phyloP scores from a whole-genome alignment of 306 rosid genomes.

The Calophaca sinica region DNA sequence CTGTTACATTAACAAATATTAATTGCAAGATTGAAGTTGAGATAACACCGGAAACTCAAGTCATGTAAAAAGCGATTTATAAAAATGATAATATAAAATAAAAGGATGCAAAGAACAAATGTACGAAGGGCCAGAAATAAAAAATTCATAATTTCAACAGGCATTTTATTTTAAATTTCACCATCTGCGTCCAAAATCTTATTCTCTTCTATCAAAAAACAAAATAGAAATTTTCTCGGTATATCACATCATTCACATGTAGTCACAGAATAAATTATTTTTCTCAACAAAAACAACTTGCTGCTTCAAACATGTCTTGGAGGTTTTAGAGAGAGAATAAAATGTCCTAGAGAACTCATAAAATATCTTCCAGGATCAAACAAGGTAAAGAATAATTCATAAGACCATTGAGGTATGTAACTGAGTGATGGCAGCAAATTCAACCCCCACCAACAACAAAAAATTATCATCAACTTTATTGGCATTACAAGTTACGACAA shows the following conservation, averaged over 20 bases:
- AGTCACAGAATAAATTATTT: background rate
- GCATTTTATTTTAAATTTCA: constrained; percentile 20
- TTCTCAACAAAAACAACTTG: constrained; percentile 16
- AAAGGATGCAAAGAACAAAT: constrained; percentile 1
- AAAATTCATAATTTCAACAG: background rate
- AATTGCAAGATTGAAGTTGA: constrained; percentile 32
- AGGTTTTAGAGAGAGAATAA: too few relatives aligned
- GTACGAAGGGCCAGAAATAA: background rate
- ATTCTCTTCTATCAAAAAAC: background rate
- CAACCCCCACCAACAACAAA: constrained; percentile 21
- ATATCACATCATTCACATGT: background rate
- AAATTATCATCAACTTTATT: constrained; percentile 10
- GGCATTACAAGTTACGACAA: background rate
- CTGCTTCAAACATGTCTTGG: constrained; percentile 18
- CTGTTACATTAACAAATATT: constrained; percentile 60
- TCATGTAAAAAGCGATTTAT: constrained; percentile 5
- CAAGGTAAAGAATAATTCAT: constrained; percentile 20
- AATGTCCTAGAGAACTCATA: too few relatives aligned
- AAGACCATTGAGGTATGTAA: background rate
- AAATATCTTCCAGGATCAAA: background rate
- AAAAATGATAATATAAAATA: constrained; percentile 1
- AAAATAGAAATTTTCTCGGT: background rate
- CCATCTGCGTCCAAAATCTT: background rate
- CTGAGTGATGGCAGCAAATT: background rate
- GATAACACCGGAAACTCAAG: constrained; percentile 28